Base-by-base conservation (phyloP, 192 early-diverging fungal genomes). In the Kickxella alabastrina region DNA sequence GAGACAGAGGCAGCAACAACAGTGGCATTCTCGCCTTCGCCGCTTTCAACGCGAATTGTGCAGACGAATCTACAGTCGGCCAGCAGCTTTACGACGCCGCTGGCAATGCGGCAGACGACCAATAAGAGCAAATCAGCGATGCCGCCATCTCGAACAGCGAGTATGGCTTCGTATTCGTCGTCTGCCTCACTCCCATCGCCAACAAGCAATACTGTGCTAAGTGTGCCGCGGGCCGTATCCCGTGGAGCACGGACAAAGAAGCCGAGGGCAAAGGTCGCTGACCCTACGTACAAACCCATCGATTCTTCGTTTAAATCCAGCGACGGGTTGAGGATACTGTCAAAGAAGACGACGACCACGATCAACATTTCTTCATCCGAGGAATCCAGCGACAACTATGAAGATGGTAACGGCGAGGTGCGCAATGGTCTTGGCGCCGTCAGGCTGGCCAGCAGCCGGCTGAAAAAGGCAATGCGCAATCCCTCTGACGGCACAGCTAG, bases 351-450 rank as follows among this genome's bases (percentile, higher is more conserved):
- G 29, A 52, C 23, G 42, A 12, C 52, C 6, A 43, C 52, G 12
- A 43, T 72, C 38, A 59, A 59, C 49, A 60, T 59, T 14, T 59
- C 60, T 12, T 65, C 64, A 7, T 53, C 56, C 9, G 56, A 52
- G 17, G 67, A 63, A 26, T 35, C 32, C 14, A 57, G 59, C 29
- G 54, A 59, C 37, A 57, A 69, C n/a, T 32, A 38, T 3, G 60
- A 54, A 17, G 6, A 54, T 18, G 7, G 43, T 4, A n/a, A n/a
- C 1, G 53, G 26, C 17, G 13, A 21, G 38, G 27, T 0, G 4
- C 31, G 6, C 10, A 18, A 32, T 18, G 21, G 39, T 22, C 26
- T 14, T 15, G 5, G 42, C 2, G 3, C 4, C 19, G 40, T 15
- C 40, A 42, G 40, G 13, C 40, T 21, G 7, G n/a, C 40, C 40